Conservation (phyloP, 2,329 filamentous ascomycete species). For the Nannizzia gypsea region DNA sequence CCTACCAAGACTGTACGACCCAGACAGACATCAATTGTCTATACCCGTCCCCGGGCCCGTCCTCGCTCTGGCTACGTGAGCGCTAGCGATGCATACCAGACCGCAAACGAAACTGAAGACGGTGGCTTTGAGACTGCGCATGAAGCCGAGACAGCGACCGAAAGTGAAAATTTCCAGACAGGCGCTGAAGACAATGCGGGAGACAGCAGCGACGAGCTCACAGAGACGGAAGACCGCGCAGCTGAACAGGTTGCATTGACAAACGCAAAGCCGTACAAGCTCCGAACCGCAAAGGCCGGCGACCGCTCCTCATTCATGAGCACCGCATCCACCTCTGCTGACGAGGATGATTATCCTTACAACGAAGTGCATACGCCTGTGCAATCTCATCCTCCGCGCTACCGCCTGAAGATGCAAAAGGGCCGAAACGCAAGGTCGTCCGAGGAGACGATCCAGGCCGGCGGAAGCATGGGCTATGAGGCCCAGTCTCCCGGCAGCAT, state of each 20-base stretch:
- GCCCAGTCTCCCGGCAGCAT: constrained; percentile 45
- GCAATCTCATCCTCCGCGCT: constrained; percentile 52
- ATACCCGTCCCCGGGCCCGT: constrained; percentile 1
- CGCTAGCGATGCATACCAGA: constrained; percentile 61
- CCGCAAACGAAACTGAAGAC: constrained; percentile 62
- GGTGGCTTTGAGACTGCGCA: constrained; percentile 58
- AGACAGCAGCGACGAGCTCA: constrained; percentile 67
- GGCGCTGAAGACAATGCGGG: constrained; percentile 61
- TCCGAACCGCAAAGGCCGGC: constrained; percentile 37
- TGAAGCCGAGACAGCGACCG: constrained; percentile 61
- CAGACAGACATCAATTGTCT: constrained; percentile 3
- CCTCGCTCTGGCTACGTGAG: constrained; percentile 29
- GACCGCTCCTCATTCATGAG: constrained; percentile 64
- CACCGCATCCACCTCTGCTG: constrained; percentile 78
- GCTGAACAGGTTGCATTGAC: constrained; percentile 23
- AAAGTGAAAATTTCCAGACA: constrained; percentile 92
- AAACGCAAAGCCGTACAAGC: constrained; percentile 28
- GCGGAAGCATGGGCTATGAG: constrained; percentile 30
- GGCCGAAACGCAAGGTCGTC: constrained; percentile 47
- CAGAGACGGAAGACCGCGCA: constrained; percentile 62
- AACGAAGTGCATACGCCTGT: constrained; percentile 56
- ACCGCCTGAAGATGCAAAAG: constrained; percentile 60
- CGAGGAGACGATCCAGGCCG: constrained; percentile 32
- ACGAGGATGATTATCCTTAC: constrained; percentile 53
- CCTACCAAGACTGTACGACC: constrained; percentile 39